phyloP scores from a whole-genome alignment of 148 eudicot species.

The Amaranthus hypochondriacus region DNA sequence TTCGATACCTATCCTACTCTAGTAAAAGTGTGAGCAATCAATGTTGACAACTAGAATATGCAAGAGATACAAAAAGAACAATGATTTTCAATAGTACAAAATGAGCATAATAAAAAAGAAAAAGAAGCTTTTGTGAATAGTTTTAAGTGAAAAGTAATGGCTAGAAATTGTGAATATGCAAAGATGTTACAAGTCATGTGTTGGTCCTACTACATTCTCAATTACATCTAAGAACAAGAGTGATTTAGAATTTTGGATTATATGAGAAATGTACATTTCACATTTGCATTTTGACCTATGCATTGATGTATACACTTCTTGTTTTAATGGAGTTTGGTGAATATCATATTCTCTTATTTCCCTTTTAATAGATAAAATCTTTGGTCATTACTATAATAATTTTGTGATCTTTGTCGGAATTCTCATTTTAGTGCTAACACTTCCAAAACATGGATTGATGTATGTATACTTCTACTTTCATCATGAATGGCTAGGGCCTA shows the following conservation, averaged over 20 bases:
- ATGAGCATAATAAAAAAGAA: neutral
- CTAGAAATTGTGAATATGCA: slow-evolving; percentile 13
- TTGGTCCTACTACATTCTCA: slow-evolving; percentile 29
- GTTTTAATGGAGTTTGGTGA: slow-evolving; percentile 22
- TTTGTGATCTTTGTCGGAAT: slow-evolving; percentile 26
- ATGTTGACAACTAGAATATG: slow-evolving; percentile 10
- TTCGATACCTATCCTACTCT: slow-evolving; percentile 18
- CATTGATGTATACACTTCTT: slow-evolving; percentile 2
- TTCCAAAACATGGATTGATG: neutral
- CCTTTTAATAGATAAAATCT: neutral
- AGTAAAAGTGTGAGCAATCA: slow-evolving; percentile 20
- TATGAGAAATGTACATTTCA: neutral
- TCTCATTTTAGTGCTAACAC: slow-evolving; percentile 15
- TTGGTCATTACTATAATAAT: slow-evolving; percentile 10
- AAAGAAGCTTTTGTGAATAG: slow-evolving; percentile 12
- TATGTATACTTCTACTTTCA: neutral
- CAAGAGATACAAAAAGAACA: slow-evolving; percentile 4
- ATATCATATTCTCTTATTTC: slow-evolving; percentile 13
- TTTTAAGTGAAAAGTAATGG: slow-evolving; percentile 26
- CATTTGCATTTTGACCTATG: slow-evolving; percentile 21
- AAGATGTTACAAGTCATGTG: neutral
- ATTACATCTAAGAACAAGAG: slow-evolving; percentile 25
- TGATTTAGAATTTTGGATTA: slow-evolving; percentile 12
- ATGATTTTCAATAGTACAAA: neutral
- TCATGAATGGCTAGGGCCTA: neutral